A percentile compares a stretch with the other conserved stretches of the same genome.
Evolutionary conservation across 2,329 filamentous ascomycete genomes (phyloP).

Genomic region (Talaromyces pinophilus): DNA sequence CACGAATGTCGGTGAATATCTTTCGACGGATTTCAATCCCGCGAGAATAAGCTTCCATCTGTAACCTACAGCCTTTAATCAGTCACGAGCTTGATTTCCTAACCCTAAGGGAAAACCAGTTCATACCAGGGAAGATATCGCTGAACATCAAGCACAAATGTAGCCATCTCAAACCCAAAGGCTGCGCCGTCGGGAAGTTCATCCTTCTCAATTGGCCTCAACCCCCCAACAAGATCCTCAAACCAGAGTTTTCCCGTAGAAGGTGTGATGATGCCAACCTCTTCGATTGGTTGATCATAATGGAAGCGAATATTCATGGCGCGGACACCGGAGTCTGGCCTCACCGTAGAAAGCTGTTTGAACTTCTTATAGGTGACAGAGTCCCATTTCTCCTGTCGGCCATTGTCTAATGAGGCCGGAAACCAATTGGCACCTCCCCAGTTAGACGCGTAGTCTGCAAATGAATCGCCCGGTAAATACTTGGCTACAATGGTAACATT

Average conservation of each 20-base stretch:
- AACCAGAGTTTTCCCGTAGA: conserved; percentile 20
- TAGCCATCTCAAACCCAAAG: conserved; percentile 22
- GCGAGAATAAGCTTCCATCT: conserved; percentile 22
- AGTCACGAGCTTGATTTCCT: not conserved
- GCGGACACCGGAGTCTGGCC: conserved; percentile 19
- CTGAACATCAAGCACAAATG: conserved; percentile 23
- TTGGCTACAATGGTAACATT: conserved; percentile 21
- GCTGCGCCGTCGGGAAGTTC: conserved; percentile 19
- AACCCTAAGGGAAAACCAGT: not conserved
- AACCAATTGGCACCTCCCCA: conserved; percentile 23
- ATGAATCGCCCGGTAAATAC: conserved; percentile 22
- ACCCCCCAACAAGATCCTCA: conserved; percentile 22
- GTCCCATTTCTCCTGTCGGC: conserved; percentile 22
- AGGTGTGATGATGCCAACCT: conserved; percentile 19
- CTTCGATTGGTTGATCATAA: conserved; percentile 18
- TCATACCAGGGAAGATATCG: conserved; percentile 22
- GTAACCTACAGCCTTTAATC: conserved; percentile 17
- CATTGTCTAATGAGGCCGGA: conserved; percentile 21
- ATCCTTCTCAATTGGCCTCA: conserved; percentile 20
- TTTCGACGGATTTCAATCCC: conserved; percentile 21
- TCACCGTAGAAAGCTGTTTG: conserved; percentile 16
- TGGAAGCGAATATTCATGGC: conserved; percentile 23
- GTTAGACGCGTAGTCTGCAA: conserved; percentile 21
- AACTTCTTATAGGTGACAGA: conserved; percentile 22
- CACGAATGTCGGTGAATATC: conserved; percentile 22